Conservation (phyloP, 2,329 filamentous ascomycete genomes). For the Paraphoma sp. region DNA sequence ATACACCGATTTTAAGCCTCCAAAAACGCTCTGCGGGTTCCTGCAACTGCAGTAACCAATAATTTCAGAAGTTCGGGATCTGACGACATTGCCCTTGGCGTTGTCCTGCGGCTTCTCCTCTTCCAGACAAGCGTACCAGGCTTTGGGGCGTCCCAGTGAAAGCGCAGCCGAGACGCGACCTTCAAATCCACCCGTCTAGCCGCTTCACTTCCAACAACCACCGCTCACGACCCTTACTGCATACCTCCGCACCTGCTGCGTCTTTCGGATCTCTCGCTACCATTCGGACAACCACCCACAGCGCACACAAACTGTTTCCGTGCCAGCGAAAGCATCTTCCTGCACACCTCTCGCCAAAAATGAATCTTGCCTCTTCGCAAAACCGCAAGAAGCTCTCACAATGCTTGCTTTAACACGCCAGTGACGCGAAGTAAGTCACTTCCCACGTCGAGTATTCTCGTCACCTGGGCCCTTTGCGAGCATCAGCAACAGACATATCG, state of each 20-base stretch:
- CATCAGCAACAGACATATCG: not conserved
- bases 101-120: not conserved
- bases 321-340: constrained; percentile 3
- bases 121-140: constrained; percentile 8
- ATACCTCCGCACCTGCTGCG: constrained; percentile 4
- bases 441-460: not conserved
- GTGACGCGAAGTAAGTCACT: constrained; percentile 33
- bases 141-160: constrained; percentile 8
- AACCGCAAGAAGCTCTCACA: constrained; percentile 32
- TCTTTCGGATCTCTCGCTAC: constrained; percentile 20
- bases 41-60: not conserved
- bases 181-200: constrained; percentile 4
- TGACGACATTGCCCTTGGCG: no score
- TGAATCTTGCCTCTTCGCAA: constrained; percentile 36
- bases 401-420: constrained; percentile 35
- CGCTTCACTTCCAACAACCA: constrained; percentile 13
- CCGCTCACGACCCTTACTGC: constrained; percentile 3
- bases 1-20: not conserved
- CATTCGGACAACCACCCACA: constrained; percentile 14
- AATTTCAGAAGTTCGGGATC: not conserved
- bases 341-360: constrained; percentile 14
- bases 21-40: constrained; percentile 2
- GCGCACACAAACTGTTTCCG: not conserved
- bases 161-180: constrained; percentile 12
- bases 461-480: no score